Evolutionary conservation across 768 basidiomycete species (phyloP).

Genomic region (Kwoniella botswanensis): DNA sequence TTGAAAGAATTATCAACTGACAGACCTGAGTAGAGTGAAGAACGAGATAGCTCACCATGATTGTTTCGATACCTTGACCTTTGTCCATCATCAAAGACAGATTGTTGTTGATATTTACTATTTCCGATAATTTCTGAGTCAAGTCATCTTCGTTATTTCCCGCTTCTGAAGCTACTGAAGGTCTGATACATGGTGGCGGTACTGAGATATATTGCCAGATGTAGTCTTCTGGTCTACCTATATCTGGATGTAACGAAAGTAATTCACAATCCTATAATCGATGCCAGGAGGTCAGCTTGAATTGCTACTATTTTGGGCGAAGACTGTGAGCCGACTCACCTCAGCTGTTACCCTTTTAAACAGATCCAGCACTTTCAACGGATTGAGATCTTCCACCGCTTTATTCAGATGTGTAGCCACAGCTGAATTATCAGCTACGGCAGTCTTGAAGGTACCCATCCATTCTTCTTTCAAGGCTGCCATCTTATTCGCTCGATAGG

Average conservation of each 20-base stretch:
- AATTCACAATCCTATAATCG: slow-evolving; percentile 83
- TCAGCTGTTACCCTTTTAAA: slow-evolving; percentile 92
- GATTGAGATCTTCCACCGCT: slow-evolving; percentile 91
- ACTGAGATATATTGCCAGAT: slow-evolving; percentile 99
- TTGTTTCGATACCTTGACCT: slow-evolving; percentile 63
- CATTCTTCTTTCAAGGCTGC: slow-evolving; percentile 85
- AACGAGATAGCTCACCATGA: slow-evolving; percentile 36
- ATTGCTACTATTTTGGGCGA: too few species aligned
- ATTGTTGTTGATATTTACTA: slow-evolving; percentile 89
- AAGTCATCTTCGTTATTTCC: slow-evolving; percentile 96
- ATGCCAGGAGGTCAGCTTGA: slow-evolving; percentile 2
- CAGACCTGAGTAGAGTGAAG: too few species aligned
- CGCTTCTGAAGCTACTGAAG: slow-evolving; percentile 95
- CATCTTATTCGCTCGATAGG: slow-evolving; percentile 87
- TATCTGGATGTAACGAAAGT: slow-evolving; percentile 82
- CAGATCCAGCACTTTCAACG: slow-evolving; percentile 87
- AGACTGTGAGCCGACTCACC: slow-evolving; percentile 60
- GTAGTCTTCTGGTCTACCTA: slow-evolving; percentile 93
- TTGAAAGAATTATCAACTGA: background rate
- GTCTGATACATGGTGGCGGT: slow-evolving; percentile 95
- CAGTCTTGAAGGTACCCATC: slow-evolving; percentile 78
- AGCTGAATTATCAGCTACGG: slow-evolving; percentile 85
- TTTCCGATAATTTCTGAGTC: slow-evolving; percentile 95
- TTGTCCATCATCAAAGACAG: slow-evolving; percentile 87
- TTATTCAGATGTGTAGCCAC: slow-evolving; percentile 81